These are phyloP conservation scores for Ceratocystis diversiconidia DNA, from an alignment of 2,329 filamentous ascomycete genomes.

Conservation along the genomic window DNA sequence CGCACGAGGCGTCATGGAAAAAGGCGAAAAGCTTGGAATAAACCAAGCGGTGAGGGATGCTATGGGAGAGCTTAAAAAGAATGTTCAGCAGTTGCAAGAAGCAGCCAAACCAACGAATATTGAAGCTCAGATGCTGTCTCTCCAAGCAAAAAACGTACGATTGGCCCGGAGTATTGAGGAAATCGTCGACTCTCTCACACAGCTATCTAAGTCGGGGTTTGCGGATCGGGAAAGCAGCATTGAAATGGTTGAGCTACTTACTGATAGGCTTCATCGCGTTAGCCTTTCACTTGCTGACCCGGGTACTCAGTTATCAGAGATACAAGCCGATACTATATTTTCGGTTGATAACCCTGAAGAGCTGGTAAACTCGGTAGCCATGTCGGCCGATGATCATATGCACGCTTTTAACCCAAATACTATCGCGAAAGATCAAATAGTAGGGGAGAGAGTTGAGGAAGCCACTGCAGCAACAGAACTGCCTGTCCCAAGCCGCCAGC, in stretches of 20 bases:
- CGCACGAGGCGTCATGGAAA: slow-evolving; percentile 58
- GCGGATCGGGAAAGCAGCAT: slow-evolving; percentile 36
- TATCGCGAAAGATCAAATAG: not conserved
- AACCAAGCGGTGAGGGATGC: slow-evolving; percentile 71
- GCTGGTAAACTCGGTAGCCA: not conserved
- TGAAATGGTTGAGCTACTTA: slow-evolving; percentile 43
- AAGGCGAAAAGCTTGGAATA: slow-evolving; percentile 62
- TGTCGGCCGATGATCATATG: not conserved
- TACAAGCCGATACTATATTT: not conserved
- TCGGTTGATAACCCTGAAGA: not conserved
- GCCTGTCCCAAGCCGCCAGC: slow-evolving; percentile 46
- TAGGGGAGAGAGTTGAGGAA: not conserved
- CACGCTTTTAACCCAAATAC: not conserved
- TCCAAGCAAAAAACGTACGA: slow-evolving; percentile 52
- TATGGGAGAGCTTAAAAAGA: slow-evolving; percentile 64
- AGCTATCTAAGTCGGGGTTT: slow-evolving; percentile 37
- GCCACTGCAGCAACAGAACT: not conserved
- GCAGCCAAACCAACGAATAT: slow-evolving; percentile 10
- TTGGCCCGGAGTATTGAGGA: slow-evolving; percentile 55
- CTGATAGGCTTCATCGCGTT: slow-evolving; percentile 51
- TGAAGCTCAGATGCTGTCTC: slow-evolving; percentile 22
- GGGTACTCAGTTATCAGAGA: slow-evolving; percentile 24
- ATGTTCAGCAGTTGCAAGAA: slow-evolving; percentile 38
- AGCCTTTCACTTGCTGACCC: slow-evolving; percentile 47
- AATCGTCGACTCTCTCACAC: slow-evolving; percentile 48